These are phyloP conservation scores for Claviceps monticola DNA, from an alignment of 2,329 filamentous ascomycete genomes.

Conservation along the genomic window DNA sequence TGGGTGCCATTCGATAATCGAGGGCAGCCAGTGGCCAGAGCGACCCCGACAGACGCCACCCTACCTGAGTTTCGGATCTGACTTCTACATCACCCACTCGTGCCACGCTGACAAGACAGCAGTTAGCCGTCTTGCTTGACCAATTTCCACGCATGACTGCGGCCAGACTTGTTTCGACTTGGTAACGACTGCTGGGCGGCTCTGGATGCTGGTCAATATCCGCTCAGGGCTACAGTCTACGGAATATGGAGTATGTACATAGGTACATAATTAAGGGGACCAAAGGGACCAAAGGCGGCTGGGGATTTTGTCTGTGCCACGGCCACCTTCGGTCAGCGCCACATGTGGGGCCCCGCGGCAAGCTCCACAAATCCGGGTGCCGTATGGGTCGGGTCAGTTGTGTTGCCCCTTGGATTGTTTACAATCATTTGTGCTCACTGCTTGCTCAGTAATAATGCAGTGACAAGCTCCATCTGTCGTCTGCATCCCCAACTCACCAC, in stretches of 20 bases:
- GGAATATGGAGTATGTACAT: background rate
- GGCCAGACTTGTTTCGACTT: background rate
- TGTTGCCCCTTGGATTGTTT: constrained; percentile 16
- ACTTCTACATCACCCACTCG: too few species aligned
- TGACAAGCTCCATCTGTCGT: background rate
- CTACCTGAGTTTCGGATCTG: too few species aligned
- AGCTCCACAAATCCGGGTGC: constrained; percentile 1
- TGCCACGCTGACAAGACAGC: too few species aligned
- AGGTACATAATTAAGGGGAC: background rate
- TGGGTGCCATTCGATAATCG: too few species aligned
- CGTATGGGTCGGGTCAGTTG: constrained; percentile 11
- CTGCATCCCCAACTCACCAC: background rate
- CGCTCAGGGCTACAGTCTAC: background rate
- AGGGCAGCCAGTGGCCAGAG: too few species aligned
- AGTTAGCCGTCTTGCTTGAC: background rate
- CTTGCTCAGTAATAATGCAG: background rate
- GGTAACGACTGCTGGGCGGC: background rate
- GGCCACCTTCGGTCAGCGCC: background rate
- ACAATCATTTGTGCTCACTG: constrained; percentile 8
- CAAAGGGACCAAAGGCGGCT: background rate
- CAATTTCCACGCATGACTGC: background rate
- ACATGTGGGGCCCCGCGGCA: constrained; percentile 10
- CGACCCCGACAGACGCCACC: too few species aligned
- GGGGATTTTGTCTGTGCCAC: background rate
- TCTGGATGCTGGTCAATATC: background rate